Evolutionary conservation across 139 green algal genomes (phyloP), one percentile per base, ranked within the genome.

Genomic region (Microglena sp.): DNA sequence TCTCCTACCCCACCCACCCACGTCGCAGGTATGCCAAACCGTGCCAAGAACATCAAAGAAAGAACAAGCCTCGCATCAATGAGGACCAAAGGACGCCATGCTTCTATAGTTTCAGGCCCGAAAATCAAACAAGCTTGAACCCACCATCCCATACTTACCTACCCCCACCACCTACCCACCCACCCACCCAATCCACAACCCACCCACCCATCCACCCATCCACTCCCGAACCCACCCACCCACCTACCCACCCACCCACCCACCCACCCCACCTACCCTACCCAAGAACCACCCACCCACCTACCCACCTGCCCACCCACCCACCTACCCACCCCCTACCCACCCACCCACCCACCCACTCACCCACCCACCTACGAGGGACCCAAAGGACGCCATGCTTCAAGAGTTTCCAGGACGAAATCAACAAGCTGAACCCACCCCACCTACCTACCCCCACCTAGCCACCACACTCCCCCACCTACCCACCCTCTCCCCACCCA

Each of bases 1-100:
- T n/a, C n/a, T n/a, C n/a, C n/a, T n/a, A n/a, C n/a, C n/a, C n/a
- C n/a, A n/a, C n/a, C n/a, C n/a, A n/a, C n/a, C n/a, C n/a, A n/a
- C n/a, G n/a, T n/a, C 56, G 4, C 45, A 70, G 11, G 28, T 84
- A 78, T 31, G 80, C 84, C 44, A 86, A n/a, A 86, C 70, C 76
- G 86, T n/a, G 88, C 88, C 59, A 92, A 92, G 78, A 84, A 87
- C 63, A 91, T 95, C 67, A 82, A n/a, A n/a, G n/a, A n/a, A n/a
- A 84, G 71, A 95, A 92, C 77, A 89, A 89, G 65, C 85, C 86
- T 5, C 69, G 72, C 24, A 71, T 85, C 31, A 92, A 92, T 72
- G 83, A 92, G 66, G 79, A 24, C 78, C 77, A 43, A 84, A 83
- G 79, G 78, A 85, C 32, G 74, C 80, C 18, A 80, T 89, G 78